Evolutionary conservation across 2,329 filamentous ascomycete genomes (phyloP).

Genomic region (Pestalotiopsis sp.): DNA sequence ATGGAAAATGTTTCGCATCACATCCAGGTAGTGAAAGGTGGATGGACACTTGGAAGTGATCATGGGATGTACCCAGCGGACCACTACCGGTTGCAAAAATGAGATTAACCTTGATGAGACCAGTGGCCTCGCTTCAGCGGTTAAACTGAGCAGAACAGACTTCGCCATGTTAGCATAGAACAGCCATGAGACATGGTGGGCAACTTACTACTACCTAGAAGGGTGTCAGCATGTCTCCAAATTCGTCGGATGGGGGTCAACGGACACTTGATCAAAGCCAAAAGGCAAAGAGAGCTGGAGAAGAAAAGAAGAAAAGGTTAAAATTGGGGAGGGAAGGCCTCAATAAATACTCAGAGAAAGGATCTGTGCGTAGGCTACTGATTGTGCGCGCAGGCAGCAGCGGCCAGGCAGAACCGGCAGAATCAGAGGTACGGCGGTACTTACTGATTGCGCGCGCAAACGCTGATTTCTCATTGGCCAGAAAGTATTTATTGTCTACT

Average conservation of each 20-base stretch:
- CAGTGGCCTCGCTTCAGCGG: constrained; percentile 47
- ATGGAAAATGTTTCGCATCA: constrained; percentile 56
- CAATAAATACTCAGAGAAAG: background rate
- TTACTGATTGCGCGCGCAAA: background rate
- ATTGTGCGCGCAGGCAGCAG: background rate
- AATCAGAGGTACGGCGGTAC: background rate
- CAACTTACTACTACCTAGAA: constrained; percentile 47
- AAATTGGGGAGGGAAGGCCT: constrained; percentile 8
- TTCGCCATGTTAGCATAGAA: too few species aligned
- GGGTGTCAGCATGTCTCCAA: too few species aligned
- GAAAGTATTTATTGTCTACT: background rate
- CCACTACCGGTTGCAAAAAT: constrained; percentile 55
- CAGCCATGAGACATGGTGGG: too few species aligned
- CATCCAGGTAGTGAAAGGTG: constrained; percentile 63
- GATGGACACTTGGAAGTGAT: constrained; percentile 57
- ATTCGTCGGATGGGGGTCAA: too few species aligned
- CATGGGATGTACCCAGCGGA: constrained; percentile 65
- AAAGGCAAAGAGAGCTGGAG: constrained; percentile 44
- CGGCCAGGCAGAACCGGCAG: background rate
- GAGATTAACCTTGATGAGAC: constrained; percentile 55
- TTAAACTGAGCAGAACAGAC: constrained; percentile 71
- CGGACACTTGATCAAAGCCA: constrained; percentile 33
- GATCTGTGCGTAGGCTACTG: background rate
- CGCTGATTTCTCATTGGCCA: background rate
- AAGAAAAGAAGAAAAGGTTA: constrained; percentile 17